Base-by-base conservation (phyloP, 805 yeast genomes). In the Yarrowia divulgata region DNA sequence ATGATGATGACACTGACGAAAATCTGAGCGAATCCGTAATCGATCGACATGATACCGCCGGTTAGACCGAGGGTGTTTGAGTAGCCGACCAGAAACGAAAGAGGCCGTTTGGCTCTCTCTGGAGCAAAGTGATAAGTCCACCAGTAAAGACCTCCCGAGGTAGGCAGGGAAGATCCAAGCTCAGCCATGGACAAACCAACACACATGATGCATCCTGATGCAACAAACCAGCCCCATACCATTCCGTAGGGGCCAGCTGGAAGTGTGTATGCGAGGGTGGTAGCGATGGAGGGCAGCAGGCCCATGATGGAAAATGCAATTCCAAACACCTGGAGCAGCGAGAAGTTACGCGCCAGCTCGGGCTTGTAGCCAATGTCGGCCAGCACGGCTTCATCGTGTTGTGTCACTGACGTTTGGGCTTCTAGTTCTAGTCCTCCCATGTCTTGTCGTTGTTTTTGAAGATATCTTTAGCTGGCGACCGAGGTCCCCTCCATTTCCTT, bases 271-370 rank as follows among this genome's bases (percentile, higher is more conserved):
- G 80, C 79, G 37, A 88, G 75, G 39, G 84, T 81, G 1, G 90
- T 84, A 0, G 90, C 85, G 64, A 88, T 85, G 13, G 89, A 84
- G 8, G 80, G 81, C 52, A 88, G 79, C 57, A 89, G 77, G 10
- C 91, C 90, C 91, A 89, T 88, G 75, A 89, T 88, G 18, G 88
- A 84, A 74, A 87, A 88, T 3, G 91, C 90, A 69, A 88, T 85
- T 68, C 90, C 91, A 75, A 89, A 89, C 32, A 88, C 87, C 76
- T 87, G 90, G 45, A 86, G 69, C 1, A 89, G 84, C 1, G 88
- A 81, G 74, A 87, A 89, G 48, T 83, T 82, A 77, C 93, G 83
- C 54, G 81, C 81, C 67, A 89, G 79, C 74, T 89, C 93, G 74
- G 88, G 90, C 75, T 87, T 87, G 76, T 89, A 89, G 13, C 93